Evolutionary conservation across 495 filamentous ascomycete genomes (phyloP), one percentile per base, ranked within the genome.

Genomic region (Neurospora tetraspora): DNA sequence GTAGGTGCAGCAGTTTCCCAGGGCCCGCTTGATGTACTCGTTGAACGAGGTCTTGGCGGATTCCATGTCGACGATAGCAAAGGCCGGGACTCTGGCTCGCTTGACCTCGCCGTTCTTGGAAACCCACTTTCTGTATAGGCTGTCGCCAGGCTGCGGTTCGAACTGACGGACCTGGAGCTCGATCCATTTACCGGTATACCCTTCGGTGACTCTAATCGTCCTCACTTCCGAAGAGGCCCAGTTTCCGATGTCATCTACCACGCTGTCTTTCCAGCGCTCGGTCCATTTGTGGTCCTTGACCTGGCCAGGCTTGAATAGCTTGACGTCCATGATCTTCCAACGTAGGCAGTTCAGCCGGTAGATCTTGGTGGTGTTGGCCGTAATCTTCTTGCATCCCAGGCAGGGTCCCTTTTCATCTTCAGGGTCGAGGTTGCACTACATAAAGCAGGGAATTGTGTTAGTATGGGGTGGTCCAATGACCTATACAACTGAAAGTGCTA

Each of bases 231-330:
- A 18, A 5, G 83, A 81, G 31, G 79, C 84, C 85, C 85, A 87
- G 69, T 80, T 81, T n/a, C 77, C 81, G 43, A 87, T 87, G 59
- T 86, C 83, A 39, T 84, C 83, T 40, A 83, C 76, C 59, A 84
- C 82, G 74, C 79, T 82, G 72, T 84, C 83, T 65, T 79, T 78
- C 85, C 85, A 87, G 39, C 85, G 83, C 61, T 81, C 79, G n/a
- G 83, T 87, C 85, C 85, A 86, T 65, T 86, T 84, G 65, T 82
- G 81, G 10, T 84, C 85, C 70, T 83, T 81, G 69, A 86, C 85
- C 70, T 83, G 81, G 18, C 84, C 85, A 3, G 84, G 81, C 76
- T 85, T 85, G 76, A 84, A 86, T 23, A 87, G 76, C 45, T 81
- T 83, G 40, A 86, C 81, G 43, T 86, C 85, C 12, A 81, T 86